A percentile compares a stretch with the other conserved stretches of the same genome.
phyloP scores from a whole-genome alignment of 805 yeast species.

The Monosporozyma servazzii region DNA sequence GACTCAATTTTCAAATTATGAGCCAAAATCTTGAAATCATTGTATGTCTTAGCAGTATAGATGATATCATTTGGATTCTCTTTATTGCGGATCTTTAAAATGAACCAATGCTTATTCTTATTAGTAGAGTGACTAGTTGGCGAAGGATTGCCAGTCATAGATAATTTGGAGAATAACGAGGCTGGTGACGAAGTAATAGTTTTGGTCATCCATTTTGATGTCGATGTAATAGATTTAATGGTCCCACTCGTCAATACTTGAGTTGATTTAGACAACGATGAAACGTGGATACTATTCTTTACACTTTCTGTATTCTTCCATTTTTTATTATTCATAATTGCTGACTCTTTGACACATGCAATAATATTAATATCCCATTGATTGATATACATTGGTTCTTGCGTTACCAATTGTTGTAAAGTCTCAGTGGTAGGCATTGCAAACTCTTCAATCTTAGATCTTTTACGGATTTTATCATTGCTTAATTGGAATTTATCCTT shows the following conservation, averaged over 20 bases:
- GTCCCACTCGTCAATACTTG: slow-evolving; percentile 1
- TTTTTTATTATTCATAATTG: slow-evolving; percentile 9
- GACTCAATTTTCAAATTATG: slow-evolving; percentile 41
- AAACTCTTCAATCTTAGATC: slow-evolving; percentile 27
- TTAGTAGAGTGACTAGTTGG: not conserved
- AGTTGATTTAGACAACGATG: slow-evolving; percentile 1
- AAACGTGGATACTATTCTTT: not conserved
- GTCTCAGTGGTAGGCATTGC: slow-evolving; percentile 36
- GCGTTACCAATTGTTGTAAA: slow-evolving; percentile 25
- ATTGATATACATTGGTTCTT: slow-evolving; percentile 34
- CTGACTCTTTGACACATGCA: slow-evolving; percentile 40
- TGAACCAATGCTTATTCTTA: slow-evolving; percentile 33
- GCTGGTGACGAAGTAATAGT: slow-evolving; percentile 16
- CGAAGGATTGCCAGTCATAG: slow-evolving; percentile 11
- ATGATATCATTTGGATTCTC: slow-evolving; percentile 25
- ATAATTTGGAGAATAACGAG: slow-evolving; percentile 22
- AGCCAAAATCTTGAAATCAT: slow-evolving; percentile 57
- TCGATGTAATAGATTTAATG: slow-evolving; percentile 6
- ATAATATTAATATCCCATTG: slow-evolving; percentile 58
- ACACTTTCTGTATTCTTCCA: slow-evolving; percentile 2
- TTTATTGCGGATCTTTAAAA: slow-evolving; percentile 37
- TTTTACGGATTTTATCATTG: slow-evolving; percentile 24
- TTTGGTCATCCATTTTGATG: slow-evolving; percentile 26
- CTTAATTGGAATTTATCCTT: slow-evolving; percentile 26
- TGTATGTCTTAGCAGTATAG: slow-evolving; percentile 53